Conservation (phyloP, 345 rosid species). For the Brassica napus region Da-Ae NC_063446.1:15855001-15855500, state of each 20-base stretch:
- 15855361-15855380: background rate
- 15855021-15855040: slow-evolving; percentile 11
- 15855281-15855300: slow-evolving; percentile 95
- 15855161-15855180: background rate
- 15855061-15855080: slow-evolving; percentile 88
- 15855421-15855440: slow-evolving; percentile 85
- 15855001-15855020: background rate
- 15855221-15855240: slow-evolving; percentile 97
- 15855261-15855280: slow-evolving; percentile 94
- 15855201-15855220: slow-evolving; percentile 20
- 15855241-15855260: slow-evolving; percentile 98
- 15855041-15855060: slow-evolving; percentile 77
- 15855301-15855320: background rate
- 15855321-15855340: background rate
- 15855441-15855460: slow-evolving; percentile 59
- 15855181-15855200: slow-evolving; percentile 25
- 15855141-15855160: background rate
- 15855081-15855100: slow-evolving; percentile 78
- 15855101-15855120: slow-evolving; percentile 96
- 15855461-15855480: background rate
- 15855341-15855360: background rate
- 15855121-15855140: slow-evolving; percentile 60
- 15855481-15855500: background rate
- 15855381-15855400: slow-evolving; percentile 48
- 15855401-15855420: slow-evolving; percentile 87